Percentiles rank a stretch among this genome's conserved stretches.
Evolutionary conservation across 148 eudicot genomes (phyloP).

Genomic region (Rheum nobile): DNA sequence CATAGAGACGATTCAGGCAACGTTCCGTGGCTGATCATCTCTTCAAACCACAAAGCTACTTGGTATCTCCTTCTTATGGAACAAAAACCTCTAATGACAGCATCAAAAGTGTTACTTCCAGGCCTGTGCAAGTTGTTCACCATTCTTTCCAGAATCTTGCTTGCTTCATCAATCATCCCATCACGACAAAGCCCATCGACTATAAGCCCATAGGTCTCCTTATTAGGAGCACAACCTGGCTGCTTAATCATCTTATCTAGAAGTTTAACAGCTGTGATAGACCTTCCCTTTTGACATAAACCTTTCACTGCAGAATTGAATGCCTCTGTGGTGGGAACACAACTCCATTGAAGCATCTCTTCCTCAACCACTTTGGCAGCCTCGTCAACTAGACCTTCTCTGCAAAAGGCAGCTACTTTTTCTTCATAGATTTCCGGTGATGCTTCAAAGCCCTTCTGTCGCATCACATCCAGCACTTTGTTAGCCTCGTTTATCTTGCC

Average conservation of each 20-base stretch:
- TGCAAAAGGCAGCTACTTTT: constrained; percentile 52
- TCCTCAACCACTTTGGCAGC: constrained; percentile 47
- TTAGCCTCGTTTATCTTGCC: constrained; percentile 47
- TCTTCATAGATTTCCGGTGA: constrained; percentile 45
- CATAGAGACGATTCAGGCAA: constrained; percentile 43
- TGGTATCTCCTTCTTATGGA: constrained; percentile 35
- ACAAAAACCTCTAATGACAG: constrained; percentile 66
- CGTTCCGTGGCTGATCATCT: constrained; percentile 75
- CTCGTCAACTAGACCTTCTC: constrained; percentile 41
- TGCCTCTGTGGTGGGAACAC: constrained; percentile 51
- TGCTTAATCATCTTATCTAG: constrained; percentile 62
- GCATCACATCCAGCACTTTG: constrained; percentile 51
- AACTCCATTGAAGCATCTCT: constrained; percentile 54
- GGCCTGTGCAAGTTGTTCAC: constrained; percentile 48
- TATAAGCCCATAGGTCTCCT: constrained; percentile 45
- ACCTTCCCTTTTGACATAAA: constrained; percentile 37
- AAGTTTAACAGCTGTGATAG: constrained; percentile 34
- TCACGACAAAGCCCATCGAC: constrained; percentile 56
- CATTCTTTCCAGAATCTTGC: constrained; percentile 58
- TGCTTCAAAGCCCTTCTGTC: constrained; percentile 41
- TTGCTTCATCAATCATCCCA: constrained; percentile 54
- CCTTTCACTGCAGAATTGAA: constrained; percentile 49
- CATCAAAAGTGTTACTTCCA: constrained; percentile 20
- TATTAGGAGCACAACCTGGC: constrained; percentile 46
- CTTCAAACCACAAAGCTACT: constrained; percentile 80